Percentiles rank a stretch among this genome's conserved stretches.
Evolutionary conservation across 2,329 filamentous ascomycete species (phyloP).

Genomic region (Fusarium oligoseptatum): DNA sequence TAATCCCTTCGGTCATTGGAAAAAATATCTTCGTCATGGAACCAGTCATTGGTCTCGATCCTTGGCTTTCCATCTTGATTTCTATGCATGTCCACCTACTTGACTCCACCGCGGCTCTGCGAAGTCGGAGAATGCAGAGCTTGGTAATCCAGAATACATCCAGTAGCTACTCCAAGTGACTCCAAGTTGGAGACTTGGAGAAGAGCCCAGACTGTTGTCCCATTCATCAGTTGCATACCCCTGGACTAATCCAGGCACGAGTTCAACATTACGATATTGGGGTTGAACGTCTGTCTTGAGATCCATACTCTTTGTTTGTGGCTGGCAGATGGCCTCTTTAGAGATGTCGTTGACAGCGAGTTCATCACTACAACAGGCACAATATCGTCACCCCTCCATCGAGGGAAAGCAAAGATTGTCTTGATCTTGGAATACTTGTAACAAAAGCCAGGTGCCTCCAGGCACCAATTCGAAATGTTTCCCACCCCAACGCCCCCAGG

Average conservation of each 20-base stretch:
- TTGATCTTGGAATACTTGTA: slow-evolving; percentile 20
- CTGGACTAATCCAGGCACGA: neutral
- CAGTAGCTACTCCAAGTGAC: slow-evolving; percentile 1
- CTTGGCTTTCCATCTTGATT: neutral
- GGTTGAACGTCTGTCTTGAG: neutral
- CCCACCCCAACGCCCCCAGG: slow-evolving; percentile 45
- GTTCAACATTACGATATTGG: neutral
- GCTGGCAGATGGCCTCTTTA: neutral
- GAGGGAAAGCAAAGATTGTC: slow-evolving; percentile 21
- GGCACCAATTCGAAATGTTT: slow-evolving; percentile 32
- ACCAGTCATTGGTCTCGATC: neutral
- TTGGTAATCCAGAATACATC: neutral
- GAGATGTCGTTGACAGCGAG: neutral
- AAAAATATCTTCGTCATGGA: neutral
- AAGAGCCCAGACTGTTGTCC: neutral
- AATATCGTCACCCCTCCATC: neutral
- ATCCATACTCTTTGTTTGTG: neutral
- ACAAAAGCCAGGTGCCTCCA: slow-evolving; percentile 7
- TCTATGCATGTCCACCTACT: neutral
- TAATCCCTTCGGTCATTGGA: neutral
- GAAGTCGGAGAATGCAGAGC: neutral
- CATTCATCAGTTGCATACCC: neutral
- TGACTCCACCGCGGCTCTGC: slow-evolving; percentile 1
- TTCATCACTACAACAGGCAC: neutral
- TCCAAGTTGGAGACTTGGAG: slow-evolving; percentile 1